Base-by-base conservation (phyloP, 169 alveolate species). In the Neospora caninum region DNA sequence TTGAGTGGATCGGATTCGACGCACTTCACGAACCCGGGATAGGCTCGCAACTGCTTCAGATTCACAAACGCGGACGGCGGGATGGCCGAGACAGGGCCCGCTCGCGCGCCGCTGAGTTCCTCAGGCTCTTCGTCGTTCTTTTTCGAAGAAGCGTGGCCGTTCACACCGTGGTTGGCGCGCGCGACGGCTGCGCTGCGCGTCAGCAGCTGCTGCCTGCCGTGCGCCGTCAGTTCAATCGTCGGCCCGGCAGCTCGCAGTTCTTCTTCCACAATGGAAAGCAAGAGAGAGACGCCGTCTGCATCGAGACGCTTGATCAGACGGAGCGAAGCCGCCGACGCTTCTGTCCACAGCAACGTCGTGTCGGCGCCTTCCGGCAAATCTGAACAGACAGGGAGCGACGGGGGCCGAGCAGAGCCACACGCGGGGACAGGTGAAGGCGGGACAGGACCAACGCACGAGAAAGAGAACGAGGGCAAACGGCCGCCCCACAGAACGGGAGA, bases 161-260 rank as follows among this genome's bases (percentile, higher is more conserved):
- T 0, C 31, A 9, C 36, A 64, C 64, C 18, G 36, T 42, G 53
- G 64, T 13, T 22, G 1, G 49, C 42, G 2, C 84, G 4, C 45
- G 49, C 39, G 20, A 13, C 42, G 39, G 43, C 84, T 25, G 67
- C 34, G 67, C 89, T 82, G 29, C 42, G 73, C 80, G 69, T 45
- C 82, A 73, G 88, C 78, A 73, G 94, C 94, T 91, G 94, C 88
- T 34, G 49, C 43, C 93, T 10, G n/a, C 93, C 86, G 41, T 67
- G 45, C n/a, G 93, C 86, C 0, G 93, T 53, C 36, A 89, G 34
- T 16, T 69, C 93, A 36, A 80, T 16, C 4, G 43, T 49, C n/a
- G 94, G 80, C 0, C 67, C 53, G 6, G 80, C 88, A 2, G 88
- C 89, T 36, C 64, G 25, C 78, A 86, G 42, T 34, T 86, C 69